These are phyloP conservation scores for Fragilariopsis cylindrus DNA, from an alignment of 108 stramenopile species.

Conservation along the genomic window DNA sequence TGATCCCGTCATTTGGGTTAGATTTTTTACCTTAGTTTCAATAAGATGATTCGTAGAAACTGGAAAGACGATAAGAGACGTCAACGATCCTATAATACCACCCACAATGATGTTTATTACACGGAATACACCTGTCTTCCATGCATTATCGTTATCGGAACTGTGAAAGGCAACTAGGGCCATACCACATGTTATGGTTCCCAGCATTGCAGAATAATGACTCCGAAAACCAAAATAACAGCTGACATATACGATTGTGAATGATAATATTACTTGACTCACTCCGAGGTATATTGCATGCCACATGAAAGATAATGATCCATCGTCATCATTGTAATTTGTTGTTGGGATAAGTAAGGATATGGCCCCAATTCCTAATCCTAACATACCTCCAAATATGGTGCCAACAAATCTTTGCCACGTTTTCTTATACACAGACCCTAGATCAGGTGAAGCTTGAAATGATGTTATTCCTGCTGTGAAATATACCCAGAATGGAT, in stretches of 20 bases:
- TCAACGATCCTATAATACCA: background rate
- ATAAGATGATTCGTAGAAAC: background rate
- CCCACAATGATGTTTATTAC: background rate
- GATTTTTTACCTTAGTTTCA: background rate
- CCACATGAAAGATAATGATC: background rate
- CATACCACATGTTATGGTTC: background rate
- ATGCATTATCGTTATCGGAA: background rate
- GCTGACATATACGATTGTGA: background rate
- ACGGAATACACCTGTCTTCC: background rate
- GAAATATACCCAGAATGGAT: background rate
- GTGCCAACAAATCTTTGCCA: background rate
- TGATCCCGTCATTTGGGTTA: background rate
- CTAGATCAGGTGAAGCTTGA: background rate
- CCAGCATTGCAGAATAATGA: conserved; percentile 1
- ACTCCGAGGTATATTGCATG: background rate
- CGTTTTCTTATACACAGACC: background rate
- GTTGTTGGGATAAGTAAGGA: background rate
- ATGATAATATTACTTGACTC: background rate
- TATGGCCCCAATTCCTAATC: background rate
- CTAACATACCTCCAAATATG: background rate
- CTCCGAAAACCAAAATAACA: background rate
- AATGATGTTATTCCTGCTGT: background rate
- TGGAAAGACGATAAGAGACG: conserved; percentile 2
- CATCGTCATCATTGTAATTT: background rate
- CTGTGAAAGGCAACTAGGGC: background rate